Base-by-base conservation (phyloP, 179 eudicot genomes). In the Corrigiola litoralis region DNA sequence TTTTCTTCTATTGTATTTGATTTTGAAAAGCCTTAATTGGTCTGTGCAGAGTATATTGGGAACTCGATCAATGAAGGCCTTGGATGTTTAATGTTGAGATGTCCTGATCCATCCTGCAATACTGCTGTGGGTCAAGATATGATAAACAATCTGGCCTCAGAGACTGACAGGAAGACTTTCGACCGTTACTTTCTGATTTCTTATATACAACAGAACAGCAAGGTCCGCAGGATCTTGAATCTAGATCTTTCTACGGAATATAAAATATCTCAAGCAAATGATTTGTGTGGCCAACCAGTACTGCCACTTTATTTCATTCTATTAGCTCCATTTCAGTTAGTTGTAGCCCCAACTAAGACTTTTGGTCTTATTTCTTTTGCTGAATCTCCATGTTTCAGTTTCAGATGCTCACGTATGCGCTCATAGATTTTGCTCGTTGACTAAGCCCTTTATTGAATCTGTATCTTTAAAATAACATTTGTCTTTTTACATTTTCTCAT, bases 1-100 rank as follows among this genome's bases (percentile, higher is more conserved):
- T 14, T 14, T 27, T 7, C 6, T 56, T 56, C 21, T 8, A 8
- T 9, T 14, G 27, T 2, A 21, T 9, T 5, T 63, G 17, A 25
- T 40, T 11, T 42, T 24, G 16, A 5, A 65, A 6, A 20, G 17
- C 18, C 17, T 46, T n/a, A 4, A 6, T 12, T n/a, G n/a, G n/a
- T 18, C 7, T 51, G 54, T 52, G 48, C 72, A 72, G 77, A 25
- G 5, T 45, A 42, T 61, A 60, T 72, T 17, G 42, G n/a, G 17
- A 18, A 2, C 5, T 60, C 68, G 21, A 9, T 66, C 25, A 27
- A 33, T 16, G 21, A 44, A 12, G 45, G 28, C 14, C 9, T 14
- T 11, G 16, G 1, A 10, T 36, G 56, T 48, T 40, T 60, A 14
- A 7, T 32, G 23, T 23, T 67, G 25, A 40, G 48, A 18, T 72